Evolutionary conservation across 1,139 yeast genomes (phyloP), one percentile per base, ranked within the genome.

Genomic region (Candida dubliniensis): DNA sequence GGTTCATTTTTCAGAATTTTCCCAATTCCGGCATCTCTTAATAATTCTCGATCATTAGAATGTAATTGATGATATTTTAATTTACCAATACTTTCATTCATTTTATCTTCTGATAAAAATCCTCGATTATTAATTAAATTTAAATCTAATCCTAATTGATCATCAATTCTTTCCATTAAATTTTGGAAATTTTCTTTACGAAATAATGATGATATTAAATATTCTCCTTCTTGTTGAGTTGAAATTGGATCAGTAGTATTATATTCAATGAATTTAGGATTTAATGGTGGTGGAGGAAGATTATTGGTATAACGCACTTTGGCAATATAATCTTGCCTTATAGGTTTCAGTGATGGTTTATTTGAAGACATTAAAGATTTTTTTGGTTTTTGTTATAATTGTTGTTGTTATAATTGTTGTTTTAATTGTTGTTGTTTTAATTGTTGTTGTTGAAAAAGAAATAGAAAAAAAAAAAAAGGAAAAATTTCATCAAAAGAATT

Each of bases 261-360:
- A 52, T 79, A 76, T 46, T 83, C 79, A 46, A 93, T 65, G 47
- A 90, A 75, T 63, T 87, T 89, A 23, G 99, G 98, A 43, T 96
- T 90, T 51, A 95, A 76, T 23, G 95, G 87, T 9, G 99, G 98
- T 2, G 97, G 93, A 12, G 99, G 99, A 30, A 93, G 72, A 57
- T 82, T 87, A 61, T 93, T 93, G 49, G 82, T 81, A 63, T 90
- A 93, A 59, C 96, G 79, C 44, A 87, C 81, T 55, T 87, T 85
- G 45, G 96, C 95, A 47, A 93, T 84, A 60, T 86, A 91, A 54
- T 90, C 97, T 65, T 91, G 96, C 61, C 89, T 81, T 52, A 67
- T 64, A 9, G 77, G 74, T 51, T 71, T 72, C 29, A 50, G 54
- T 15, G 54, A 47, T 15, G 54, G 47, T 47, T 59, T 56, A 45